phyloP scores from a whole-genome alignment of 257 asterid species.

The Capsicum chinense region DNA sequence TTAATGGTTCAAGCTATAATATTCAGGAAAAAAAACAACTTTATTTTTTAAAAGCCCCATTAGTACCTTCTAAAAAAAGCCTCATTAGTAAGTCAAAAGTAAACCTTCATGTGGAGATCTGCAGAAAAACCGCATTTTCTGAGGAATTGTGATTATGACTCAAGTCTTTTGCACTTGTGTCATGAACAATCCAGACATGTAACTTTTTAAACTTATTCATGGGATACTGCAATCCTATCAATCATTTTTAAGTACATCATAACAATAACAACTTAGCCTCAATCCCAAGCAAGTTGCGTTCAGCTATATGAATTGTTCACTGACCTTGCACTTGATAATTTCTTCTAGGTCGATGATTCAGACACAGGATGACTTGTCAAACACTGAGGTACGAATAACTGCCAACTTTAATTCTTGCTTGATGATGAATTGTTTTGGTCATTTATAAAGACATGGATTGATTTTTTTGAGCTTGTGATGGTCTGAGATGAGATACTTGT shows the following conservation, averaged over 20 bases:
- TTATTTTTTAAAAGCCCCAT: background rate
- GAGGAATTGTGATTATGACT: background rate
- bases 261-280: slow-evolving; percentile 9
- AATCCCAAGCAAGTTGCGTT: background rate
- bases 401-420: background rate
- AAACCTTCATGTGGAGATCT: background rate
- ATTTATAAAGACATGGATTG: background rate
- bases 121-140: background rate
- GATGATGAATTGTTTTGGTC: background rate
- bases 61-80: background rate
- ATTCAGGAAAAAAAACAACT: background rate
- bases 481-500: slow-evolving; percentile 20
- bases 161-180: background rate
- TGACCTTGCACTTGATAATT: background rate
- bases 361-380: slow-evolving; percentile 28
- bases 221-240: background rate
- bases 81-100: slow-evolving; percentile 4
- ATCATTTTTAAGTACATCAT: background rate
- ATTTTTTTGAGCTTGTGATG: slow-evolving; percentile 17
- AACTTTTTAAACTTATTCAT: background rate
- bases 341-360: slow-evolving; percentile 40
- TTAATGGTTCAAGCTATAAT: background rate
- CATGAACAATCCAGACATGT: background rate
- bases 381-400: slow-evolving; percentile 36
- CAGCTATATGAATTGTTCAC: background rate